Conservation (phyloP, 106 monocot genomes). For the Dendrobium chrysotoxum region DNA sequence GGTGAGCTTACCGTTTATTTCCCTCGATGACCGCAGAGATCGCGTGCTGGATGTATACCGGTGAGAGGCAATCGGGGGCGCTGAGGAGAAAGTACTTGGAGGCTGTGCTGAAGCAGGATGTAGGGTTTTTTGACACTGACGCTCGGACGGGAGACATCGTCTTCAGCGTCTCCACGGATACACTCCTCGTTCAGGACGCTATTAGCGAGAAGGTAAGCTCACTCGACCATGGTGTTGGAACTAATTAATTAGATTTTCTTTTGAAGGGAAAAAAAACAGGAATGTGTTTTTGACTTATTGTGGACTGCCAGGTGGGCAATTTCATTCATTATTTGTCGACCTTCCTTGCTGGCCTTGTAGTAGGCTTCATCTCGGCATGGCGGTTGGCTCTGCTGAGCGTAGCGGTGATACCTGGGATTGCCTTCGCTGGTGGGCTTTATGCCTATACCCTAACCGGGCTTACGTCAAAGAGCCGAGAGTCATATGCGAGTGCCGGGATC, state of each 20-base stretch:
- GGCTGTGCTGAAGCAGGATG: slow-evolving; percentile 87
- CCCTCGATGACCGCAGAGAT: slow-evolving; percentile 50
- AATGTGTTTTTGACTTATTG: neutral
- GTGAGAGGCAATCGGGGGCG: slow-evolving; percentile 85
- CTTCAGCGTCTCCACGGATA: slow-evolving; percentile 94
- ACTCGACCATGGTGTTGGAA: neutral
- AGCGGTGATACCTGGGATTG: slow-evolving; percentile 93
- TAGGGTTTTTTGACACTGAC: slow-evolving; percentile 98
- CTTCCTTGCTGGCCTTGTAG: slow-evolving; percentile 90
- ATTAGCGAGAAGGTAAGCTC: slow-evolving; percentile 90
- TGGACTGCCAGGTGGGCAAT: slow-evolving; percentile 67
- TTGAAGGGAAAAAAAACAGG: neutral
- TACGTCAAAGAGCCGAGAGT: slow-evolving; percentile 92
- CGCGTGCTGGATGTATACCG: slow-evolving; percentile 98
- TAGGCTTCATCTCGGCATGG: slow-evolving; percentile 96
- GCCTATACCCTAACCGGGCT: slow-evolving; percentile 92
- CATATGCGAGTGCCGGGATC: slow-evolving; percentile 94
- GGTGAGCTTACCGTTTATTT: neutral
- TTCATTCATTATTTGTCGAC: slow-evolving; percentile 96
- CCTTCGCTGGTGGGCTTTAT: slow-evolving; percentile 93
- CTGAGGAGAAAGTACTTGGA: slow-evolving; percentile 79
- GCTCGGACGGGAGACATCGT: slow-evolving; percentile 95
- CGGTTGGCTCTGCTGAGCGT: slow-evolving; percentile 86
- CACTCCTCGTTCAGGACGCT: slow-evolving; percentile 96
- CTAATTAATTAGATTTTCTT: neutral